These are phyloP conservation scores for Carpinus fangiana DNA, from an alignment of 306 rosid species.

Conservation along the genomic window DNA sequence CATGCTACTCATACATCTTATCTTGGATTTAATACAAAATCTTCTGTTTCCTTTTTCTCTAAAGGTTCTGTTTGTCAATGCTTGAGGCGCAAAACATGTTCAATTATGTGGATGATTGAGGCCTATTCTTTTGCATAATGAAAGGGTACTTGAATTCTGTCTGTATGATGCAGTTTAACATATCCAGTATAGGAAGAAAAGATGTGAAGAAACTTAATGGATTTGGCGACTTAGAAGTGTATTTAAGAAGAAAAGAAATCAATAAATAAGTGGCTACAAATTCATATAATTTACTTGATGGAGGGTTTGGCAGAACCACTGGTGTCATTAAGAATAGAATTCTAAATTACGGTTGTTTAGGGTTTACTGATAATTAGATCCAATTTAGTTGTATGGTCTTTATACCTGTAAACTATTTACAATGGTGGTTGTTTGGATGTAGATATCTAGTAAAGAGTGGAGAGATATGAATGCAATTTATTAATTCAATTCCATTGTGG, in stretches of 20 bases:
- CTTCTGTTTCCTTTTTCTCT: neutral
- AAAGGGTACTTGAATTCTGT: neutral
- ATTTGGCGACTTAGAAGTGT: neutral
- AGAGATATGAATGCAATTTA: neutral
- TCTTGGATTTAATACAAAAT: neutral
- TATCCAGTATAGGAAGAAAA: neutral
- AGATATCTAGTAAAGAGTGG: neutral
- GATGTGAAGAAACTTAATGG: neutral
- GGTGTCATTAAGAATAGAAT: neutral
- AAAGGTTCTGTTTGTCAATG: neutral
- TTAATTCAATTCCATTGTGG: neutral
- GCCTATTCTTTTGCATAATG: neutral
- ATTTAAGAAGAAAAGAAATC: neutral
- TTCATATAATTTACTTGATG: neutral
- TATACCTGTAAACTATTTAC: neutral
- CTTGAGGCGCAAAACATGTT: conserved; percentile 5
- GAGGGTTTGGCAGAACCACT: neutral
- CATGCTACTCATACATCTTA: neutral
- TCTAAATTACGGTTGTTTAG: neutral
- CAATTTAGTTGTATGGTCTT: neutral
- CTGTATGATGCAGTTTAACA: neutral
- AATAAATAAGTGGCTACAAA: neutral
- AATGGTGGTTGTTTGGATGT: neutral
- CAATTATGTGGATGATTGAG: neutral
- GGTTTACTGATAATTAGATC: neutral